Percentiles rank a stretch among this genome's conserved stretches.
phyloP scores from a whole-genome alignment of 345 rosid genomes.

The Abelmoschus esculentus region DNA sequence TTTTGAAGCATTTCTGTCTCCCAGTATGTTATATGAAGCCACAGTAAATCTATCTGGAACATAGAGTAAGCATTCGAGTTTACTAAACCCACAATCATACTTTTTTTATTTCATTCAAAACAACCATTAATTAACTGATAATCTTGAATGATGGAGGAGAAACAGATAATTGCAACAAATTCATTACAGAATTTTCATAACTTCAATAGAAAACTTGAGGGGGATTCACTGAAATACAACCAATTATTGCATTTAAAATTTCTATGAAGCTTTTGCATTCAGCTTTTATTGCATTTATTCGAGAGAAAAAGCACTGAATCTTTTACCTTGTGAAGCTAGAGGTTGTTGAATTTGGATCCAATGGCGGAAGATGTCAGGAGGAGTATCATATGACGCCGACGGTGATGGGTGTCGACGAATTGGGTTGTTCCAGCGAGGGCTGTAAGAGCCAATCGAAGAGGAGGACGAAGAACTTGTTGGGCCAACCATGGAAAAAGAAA shows the following conservation, averaged over 20 bases:
- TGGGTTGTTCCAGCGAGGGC: slow-evolving; percentile 36
- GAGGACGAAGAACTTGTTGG: slow-evolving; percentile 19
- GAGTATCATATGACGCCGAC: slow-evolving; percentile 15
- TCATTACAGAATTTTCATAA: not conserved
- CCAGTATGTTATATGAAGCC: slow-evolving; percentile 73
- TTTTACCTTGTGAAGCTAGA: slow-evolving; percentile 36
- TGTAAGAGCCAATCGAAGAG: slow-evolving; percentile 22
- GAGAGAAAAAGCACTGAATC: not conserved
- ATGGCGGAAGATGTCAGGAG: slow-evolving; percentile 42
- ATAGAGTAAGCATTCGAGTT: not conserved
- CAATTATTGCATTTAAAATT: not conserved
- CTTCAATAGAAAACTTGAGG: not conserved
- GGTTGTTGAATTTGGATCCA: slow-evolving; percentile 56
- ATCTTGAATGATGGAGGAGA: not conserved
- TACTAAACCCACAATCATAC: not conserved
- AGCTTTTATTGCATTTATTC: not conserved
- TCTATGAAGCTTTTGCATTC: not conserved
- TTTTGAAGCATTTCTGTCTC: slow-evolving; percentile 51
- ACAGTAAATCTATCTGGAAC: slow-evolving; percentile 50
- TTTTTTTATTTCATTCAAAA: not conserved
- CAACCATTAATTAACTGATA: not conserved
- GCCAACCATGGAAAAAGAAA: slow-evolving; percentile 25
- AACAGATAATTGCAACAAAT: not conserved
- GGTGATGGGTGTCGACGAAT: slow-evolving; percentile 18
- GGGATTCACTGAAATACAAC: not conserved